Conservation (phyloP, 2,329 filamentous ascomycete species). For the Lecanicillium sp. region DNA sequence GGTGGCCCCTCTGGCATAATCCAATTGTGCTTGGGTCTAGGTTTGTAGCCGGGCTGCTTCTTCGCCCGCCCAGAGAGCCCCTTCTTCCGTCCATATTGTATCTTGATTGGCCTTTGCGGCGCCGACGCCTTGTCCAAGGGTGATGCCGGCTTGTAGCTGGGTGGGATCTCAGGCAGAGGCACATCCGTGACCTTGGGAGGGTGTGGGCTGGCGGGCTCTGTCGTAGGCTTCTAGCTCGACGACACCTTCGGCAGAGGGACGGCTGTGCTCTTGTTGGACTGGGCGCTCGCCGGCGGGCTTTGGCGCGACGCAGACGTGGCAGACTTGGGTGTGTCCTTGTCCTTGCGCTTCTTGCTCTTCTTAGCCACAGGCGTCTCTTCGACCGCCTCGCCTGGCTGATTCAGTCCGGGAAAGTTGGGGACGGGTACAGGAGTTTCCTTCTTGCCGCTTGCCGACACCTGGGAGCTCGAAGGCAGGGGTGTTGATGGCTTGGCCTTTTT, state of each 20-base stretch:
- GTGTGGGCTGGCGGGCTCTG: too few relatives aligned
- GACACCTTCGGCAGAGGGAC: background rate
- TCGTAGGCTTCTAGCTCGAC: background rate
- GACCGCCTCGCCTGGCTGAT: background rate
- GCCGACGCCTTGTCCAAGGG: too few relatives aligned
- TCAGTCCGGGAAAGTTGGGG: constrained; percentile 22
- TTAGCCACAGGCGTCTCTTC: constrained; percentile 15
- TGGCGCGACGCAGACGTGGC: constrained; percentile 10
- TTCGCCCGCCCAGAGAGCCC: too few relatives aligned
- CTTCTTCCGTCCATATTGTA: too few relatives aligned
- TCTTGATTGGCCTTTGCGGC: too few relatives aligned
- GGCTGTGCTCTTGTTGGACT: background rate
- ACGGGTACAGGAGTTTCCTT: constrained; percentile 21
- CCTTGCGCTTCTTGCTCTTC: constrained; percentile 22
- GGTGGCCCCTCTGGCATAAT: too few relatives aligned
- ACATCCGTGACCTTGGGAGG: background rate
- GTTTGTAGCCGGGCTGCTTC: too few relatives aligned
- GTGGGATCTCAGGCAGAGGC: too few relatives aligned
- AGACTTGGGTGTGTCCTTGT: constrained; percentile 16
- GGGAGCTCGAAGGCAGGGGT: background rate
- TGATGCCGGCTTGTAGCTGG: too few relatives aligned
- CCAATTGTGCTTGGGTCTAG: too few relatives aligned
- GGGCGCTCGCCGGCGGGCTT: constrained; percentile 14
- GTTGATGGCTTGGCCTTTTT: constrained; percentile 1
- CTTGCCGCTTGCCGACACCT: constrained; percentile 8